These are phyloP conservation scores for Ophiostoma novo-ulmi DNA, from an alignment of 2,329 filamentous ascomycete genomes.

Conservation along the genomic window DNA sequence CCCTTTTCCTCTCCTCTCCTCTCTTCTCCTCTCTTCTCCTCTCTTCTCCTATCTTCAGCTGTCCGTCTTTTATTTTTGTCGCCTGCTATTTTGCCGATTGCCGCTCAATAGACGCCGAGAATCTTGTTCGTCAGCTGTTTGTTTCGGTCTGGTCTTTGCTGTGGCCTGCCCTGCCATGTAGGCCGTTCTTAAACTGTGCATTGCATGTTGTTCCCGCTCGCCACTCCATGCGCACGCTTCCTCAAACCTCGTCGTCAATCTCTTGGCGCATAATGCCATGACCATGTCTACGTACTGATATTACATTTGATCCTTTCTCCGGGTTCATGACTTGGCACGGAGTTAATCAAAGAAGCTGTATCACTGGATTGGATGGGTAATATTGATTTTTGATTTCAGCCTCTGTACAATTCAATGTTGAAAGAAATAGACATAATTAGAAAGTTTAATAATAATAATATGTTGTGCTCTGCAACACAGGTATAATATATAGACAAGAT, in stretches of 20 bases:
- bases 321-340: not conserved
- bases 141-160: constrained; percentile 6
- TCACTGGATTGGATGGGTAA: not conserved
- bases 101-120: not conserved
- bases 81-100: not conserved
- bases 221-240: not conserved
- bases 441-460: not conserved
- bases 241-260: constrained; percentile 3
- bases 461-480: constrained; percentile 1
- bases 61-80: not conserved
- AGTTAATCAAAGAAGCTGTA: not conserved
- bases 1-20: not conserved
- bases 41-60: too few species aligned
- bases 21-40: too few species aligned
- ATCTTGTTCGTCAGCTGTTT: constrained; percentile 6
- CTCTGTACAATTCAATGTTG: not conserved
- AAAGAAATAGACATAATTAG: not conserved
- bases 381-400: not conserved
- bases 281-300: not conserved
- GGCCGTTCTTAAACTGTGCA: not conserved
- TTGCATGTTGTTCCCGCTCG: not conserved
- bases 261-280: constrained; percentile 3
- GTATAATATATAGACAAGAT: not conserved
- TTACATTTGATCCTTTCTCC: not conserved
- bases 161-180: not conserved